phyloP scores from a whole-genome alignment of 2,329 filamentous ascomycete genomes.

The Colletotrichum abscissum region DNA sequence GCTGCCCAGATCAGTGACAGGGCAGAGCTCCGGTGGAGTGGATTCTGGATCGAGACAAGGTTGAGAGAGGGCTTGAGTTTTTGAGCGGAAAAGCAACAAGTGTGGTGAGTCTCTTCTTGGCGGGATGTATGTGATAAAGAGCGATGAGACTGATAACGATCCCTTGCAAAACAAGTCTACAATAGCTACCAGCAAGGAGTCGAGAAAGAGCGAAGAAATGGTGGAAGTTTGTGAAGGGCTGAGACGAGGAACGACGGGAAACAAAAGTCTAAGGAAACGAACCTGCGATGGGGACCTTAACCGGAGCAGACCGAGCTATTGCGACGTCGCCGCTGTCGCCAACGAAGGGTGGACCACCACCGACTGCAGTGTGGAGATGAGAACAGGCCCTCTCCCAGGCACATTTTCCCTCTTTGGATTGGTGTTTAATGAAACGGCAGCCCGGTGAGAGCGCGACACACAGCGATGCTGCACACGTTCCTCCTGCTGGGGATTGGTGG shows the following conservation, averaged over 20 bases:
- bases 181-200: conserved; percentile 25
- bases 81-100: conserved; percentile 28
- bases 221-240: background rate
- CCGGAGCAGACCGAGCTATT: conserved; percentile 34
- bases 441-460: conserved; percentile 22
- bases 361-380: conserved; percentile 33
- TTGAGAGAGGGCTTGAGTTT: conserved; percentile 8
- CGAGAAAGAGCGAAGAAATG: background rate
- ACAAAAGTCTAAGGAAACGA: conserved; percentile 22
- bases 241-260: background rate
- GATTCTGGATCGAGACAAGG: conserved; percentile 15
- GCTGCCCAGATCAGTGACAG: conserved; percentile 1
- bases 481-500: background rate
- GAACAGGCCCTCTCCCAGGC: conserved; percentile 24
- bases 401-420: conserved; percentile 25
- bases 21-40: conserved; percentile 18
- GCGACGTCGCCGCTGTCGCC: conserved; percentile 27
- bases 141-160: conserved; percentile 24
- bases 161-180: conserved; percentile 28
- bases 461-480: background rate
- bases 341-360: conserved; percentile 24
- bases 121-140: conserved; percentile 24
- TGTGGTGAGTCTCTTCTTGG: conserved; percentile 19
- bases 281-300: conserved; percentile 14
- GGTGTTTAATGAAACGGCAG: conserved; percentile 34